Conservation (phyloP, 148 eudicot genomes). For the Cornus suecica region DNA sequence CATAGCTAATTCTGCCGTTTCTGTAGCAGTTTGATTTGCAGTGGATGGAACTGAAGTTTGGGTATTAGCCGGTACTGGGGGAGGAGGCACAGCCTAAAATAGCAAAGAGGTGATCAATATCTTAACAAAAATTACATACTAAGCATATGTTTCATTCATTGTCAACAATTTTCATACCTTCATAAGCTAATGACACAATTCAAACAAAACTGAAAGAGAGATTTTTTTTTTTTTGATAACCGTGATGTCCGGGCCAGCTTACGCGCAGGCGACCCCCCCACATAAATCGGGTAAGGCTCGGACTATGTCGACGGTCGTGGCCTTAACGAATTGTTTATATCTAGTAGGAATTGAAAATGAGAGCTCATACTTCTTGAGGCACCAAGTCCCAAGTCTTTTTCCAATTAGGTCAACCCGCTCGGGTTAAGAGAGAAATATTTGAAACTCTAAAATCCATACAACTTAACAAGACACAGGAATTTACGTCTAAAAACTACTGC, state of each 20-base stretch:
- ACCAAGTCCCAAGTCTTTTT: too few relatives aligned
- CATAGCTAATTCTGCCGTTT: conserved; percentile 18
- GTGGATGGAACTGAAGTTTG: conserved; percentile 21
- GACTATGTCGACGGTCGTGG: too few relatives aligned
- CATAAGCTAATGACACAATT: not conserved
- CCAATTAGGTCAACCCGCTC: too few relatives aligned
- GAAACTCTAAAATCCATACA: not conserved
- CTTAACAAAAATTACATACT: not conserved
- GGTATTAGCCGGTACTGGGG: not conserved
- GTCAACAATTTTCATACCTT: not conserved
- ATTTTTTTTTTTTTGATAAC: too few relatives aligned
- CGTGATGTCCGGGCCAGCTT: too few relatives aligned
- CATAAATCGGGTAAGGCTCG: too few relatives aligned
- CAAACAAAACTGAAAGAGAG: not conserved
- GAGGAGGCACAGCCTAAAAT: conserved; percentile 31
- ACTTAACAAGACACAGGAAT: not conserved
- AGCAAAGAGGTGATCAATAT: conserved; percentile 3
- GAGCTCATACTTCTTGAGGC: too few relatives aligned
- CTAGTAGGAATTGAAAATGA: too few relatives aligned
- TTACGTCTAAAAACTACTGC: not conserved
- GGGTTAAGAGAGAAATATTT: not conserved
- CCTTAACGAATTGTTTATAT: too few relatives aligned
- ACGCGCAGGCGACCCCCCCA: too few relatives aligned
- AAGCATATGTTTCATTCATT: not conserved
- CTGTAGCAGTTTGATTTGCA: conserved; percentile 19